These are phyloP conservation scores for Pythium utonaiense DNA, from an alignment of 352 stramenopile genomes.

Conservation along the genomic window DNA sequence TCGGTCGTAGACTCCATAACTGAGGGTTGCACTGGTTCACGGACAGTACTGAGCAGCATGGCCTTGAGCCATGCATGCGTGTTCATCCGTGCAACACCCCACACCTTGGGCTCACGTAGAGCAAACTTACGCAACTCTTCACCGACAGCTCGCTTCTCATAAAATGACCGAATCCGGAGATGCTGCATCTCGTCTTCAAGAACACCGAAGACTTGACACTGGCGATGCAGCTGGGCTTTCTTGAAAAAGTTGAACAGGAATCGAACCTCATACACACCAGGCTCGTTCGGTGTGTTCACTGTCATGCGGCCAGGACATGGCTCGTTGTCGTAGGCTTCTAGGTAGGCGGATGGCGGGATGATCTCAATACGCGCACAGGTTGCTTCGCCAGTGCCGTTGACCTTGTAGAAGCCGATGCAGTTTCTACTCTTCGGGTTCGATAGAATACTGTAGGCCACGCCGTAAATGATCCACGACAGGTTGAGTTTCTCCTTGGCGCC, in stretches of 20 bases:
- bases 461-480: slow-evolving; percentile 55
- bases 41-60: slow-evolving; percentile 47
- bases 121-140: slow-evolving; percentile 47
- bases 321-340: slow-evolving; percentile 31
- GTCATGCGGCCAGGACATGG: slow-evolving; percentile 45
- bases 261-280: slow-evolving; percentile 56
- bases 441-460: slow-evolving; percentile 42
- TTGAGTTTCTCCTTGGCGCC: slow-evolving; percentile 44
- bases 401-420: slow-evolving; percentile 55
- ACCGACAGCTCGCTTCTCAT: slow-evolving; percentile 39
- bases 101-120: slow-evolving; percentile 28
- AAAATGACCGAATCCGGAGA: slow-evolving; percentile 51
- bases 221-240: slow-evolving; percentile 46
- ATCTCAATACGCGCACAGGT: slow-evolving; percentile 41
- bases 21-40: slow-evolving; percentile 27
- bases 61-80: slow-evolving; percentile 44
- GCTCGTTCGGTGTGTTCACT: slow-evolving; percentile 38
- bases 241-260: slow-evolving; percentile 73
- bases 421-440: slow-evolving; percentile 46
- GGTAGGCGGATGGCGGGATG: slow-evolving; percentile 47
- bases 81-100: slow-evolving; percentile 42
- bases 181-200: slow-evolving; percentile 66
- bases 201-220: slow-evolving; percentile 52
- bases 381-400: slow-evolving; percentile 26
- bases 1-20: slow-evolving; percentile 37